Evolutionary conservation across 1,139 yeast species (phyloP), one percentile per base, ranked within the genome.

Genomic region (Lizanozyma gosingica): DNA sequence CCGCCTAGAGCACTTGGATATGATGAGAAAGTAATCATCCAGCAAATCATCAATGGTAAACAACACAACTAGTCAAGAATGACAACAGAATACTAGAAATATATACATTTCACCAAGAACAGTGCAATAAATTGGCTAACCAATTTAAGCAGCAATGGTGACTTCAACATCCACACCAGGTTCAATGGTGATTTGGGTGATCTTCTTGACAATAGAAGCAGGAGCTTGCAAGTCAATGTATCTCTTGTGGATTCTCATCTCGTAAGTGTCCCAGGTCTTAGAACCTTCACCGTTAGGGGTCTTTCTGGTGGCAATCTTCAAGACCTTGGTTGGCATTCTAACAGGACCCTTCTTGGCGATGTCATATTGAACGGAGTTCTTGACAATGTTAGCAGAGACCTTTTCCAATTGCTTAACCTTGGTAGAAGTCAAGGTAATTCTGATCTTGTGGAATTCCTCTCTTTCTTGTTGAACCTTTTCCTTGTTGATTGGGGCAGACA

Each of bases 261-360:
- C 98, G 73, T 82, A 94, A 63, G 94, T 77, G 72, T 94, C 99
- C 97, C 97, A 94, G 63, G 99, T 94, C 90, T 94, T 92, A 63
- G 98, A 92, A 90, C 99, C 99, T 80, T 94, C 97, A 90, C 99
- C 99, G 74, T 94, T 94, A 65, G 99, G 99, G 67, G 98, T 83
- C 88, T 94, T 94, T 86, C 99, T 90, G 85, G 99, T 92, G 78
- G 95, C 81, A 78, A 94, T 81, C 76, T 85, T 88, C 68, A 94
- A 85, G 60, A 85, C 94, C 84, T 90, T 94, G 76, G 98, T 94
- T 78, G 99, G 99, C 78, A 94, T 76, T 84, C 98, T 87, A 67
- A 94, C 96, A 60, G 98, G 98, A 65, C 99, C 99, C 80, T 87
- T 86, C 80, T 83, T 85, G 71, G 78, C 80, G 64, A 87, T 78